A percentile compares a stretch with the other conserved stretches of the same genome.
Evolutionary conservation across 179 eudicot species (phyloP).

Genomic region (Vitellaria paradoxa): DNA sequence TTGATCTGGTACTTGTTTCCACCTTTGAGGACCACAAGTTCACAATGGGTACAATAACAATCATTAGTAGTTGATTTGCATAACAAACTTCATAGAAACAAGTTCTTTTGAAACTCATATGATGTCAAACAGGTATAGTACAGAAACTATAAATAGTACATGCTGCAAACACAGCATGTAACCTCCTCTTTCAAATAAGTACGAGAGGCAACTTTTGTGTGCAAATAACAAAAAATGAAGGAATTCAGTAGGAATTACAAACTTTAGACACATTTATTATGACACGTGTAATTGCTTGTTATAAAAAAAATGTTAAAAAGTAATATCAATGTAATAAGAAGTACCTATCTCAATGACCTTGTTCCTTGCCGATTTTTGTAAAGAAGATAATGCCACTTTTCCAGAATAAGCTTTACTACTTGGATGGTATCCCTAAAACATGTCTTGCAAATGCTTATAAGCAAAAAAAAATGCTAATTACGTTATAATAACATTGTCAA

Average conservation of each 20-base stretch:
- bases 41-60: slow-evolving; percentile 10
- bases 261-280: neutral
- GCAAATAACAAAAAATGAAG: neutral
- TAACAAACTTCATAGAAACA: neutral
- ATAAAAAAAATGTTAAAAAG: neutral
- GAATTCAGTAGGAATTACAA: neutral
- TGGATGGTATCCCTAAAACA: slow-evolving; percentile 72
- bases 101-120: neutral
- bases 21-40: slow-evolving; percentile 43
- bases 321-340: neutral
- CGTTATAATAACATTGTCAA: neutral
- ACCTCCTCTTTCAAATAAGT: neutral
- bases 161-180: neutral
- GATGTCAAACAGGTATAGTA: neutral
- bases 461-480: slow-evolving; percentile 5
- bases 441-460: slow-evolving; percentile 8
- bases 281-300: neutral
- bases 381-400: slow-evolving; percentile 53
- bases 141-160: neutral
- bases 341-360: slow-evolving; percentile 82
- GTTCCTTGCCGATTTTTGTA: slow-evolving; percentile 64
- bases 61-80: slow-evolving; percentile 10
- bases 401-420: slow-evolving; percentile 62
- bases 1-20: slow-evolving; percentile 76
- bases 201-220: neutral